Percentiles rank a stretch among this genome's conserved stretches.
phyloP scores from a whole-genome alignment of 1,139 yeast species.

The Candida dubliniensis region DNA sequence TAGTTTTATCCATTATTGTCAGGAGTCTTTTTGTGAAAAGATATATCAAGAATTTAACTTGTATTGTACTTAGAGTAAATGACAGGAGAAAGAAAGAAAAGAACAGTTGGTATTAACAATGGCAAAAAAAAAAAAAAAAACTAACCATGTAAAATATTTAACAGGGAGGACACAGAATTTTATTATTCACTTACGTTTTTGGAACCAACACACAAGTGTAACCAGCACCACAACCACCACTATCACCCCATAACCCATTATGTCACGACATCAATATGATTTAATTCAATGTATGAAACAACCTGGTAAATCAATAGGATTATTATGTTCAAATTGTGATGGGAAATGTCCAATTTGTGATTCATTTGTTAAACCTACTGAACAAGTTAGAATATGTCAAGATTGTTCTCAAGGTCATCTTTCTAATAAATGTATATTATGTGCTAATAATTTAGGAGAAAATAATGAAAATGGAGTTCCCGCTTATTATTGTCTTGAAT shows the following conservation, averaged over 20 bases:
- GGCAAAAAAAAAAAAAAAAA: not conserved
- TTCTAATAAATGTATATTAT: constrained; percentile 67
- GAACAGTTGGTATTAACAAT: not conserved
- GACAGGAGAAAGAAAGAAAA: no score
- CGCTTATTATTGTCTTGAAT: constrained; percentile 85
- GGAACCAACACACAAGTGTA: no score
- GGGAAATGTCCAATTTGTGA: constrained; percentile 93
- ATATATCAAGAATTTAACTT: no score
- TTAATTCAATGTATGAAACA: constrained; percentile 82
- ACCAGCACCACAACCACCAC: no score
- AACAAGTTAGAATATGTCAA: constrained; percentile 76
- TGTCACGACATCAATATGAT: constrained; percentile 93
- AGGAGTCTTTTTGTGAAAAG: not conserved
- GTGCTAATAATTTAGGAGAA: constrained; percentile 58
- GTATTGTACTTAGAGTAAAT: no score
- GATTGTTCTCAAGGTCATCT: constrained; percentile 79
- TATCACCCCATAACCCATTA: constrained; percentile 20
- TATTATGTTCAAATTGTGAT: constrained; percentile 81
- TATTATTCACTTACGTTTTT: no score
- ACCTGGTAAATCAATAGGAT: constrained; percentile 73
- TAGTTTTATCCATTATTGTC: not conserved
- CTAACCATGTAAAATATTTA: not conserved
- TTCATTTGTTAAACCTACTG: constrained; percentile 74
- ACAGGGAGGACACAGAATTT: no score
- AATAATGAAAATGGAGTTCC: constrained; percentile 44